Base-by-base conservation (phyloP, 768 basidiomycete genomes). In the Coprinopsis strossmayeri region DNA sequence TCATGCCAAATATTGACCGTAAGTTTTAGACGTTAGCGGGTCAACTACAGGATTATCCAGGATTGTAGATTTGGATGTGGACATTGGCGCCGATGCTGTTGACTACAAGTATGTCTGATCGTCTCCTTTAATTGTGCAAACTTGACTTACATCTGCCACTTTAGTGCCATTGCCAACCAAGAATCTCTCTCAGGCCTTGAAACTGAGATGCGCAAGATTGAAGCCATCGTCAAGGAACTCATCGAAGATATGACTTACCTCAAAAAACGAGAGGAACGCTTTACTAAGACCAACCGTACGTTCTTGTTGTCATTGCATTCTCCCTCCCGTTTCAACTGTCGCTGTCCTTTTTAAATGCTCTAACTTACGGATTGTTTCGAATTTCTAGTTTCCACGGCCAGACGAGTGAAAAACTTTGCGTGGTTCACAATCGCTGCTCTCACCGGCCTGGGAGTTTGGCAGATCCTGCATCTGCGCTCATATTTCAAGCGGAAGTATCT, bases 401-500 rank as follows among this genome's bases (percentile, higher is more conserved):
- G 70, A 28, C 87, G 96, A 46, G 94, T 98, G 26, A 87, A 92
- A 65, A 89, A 80, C 58, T 98, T 99, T 68, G 89, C 90, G 1
- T 85, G 91, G 77, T 83, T 98, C 64, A 87, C 91, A 11, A 76
- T 96, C 52, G 18, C 84, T 40, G 81, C 87, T 5, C 78, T 97
- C 38, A 63, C 91, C 26, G 79, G 72, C 23, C 73, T 97, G 30
- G 94, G 96, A 5, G 77, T 77, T 37, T 99, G 95, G 96, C 93
- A 97, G 69, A 88, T 99, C 38, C 69, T 96, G 62, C 95, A 98
- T 61, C 72, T 99, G 12, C 82, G 93, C 39, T 79, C 91, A 4
- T 98, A 88, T 81, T 97, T 98, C 81, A 93, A 91, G 72, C 79
- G 87, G 61, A 96, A 93, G 69, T 91, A 93, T 68, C 82, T 93